Conservation (phyloP, 176 grass and related monocot genomes). For the Otatea glauca region DNA sequence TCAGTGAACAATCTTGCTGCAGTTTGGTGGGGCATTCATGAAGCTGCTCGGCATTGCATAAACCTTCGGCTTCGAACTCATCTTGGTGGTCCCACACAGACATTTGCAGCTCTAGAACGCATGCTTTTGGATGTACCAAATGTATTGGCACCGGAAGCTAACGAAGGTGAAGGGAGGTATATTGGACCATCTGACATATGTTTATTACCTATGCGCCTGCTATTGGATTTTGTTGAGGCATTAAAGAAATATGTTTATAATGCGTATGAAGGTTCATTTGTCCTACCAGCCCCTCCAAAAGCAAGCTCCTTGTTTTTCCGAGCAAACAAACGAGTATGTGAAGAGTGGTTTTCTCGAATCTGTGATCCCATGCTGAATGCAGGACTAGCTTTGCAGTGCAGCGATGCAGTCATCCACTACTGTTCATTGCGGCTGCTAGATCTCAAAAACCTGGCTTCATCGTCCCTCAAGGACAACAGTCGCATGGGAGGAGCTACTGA, state of each 20-base stretch:
- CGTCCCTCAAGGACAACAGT: slow-evolving; percentile 71
- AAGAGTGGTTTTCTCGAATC: slow-evolving; percentile 99
- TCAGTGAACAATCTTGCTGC: slow-evolving; percentile 94
- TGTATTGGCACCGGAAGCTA: slow-evolving; percentile 69
- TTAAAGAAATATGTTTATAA: slow-evolving; percentile 98
- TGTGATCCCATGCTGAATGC: slow-evolving; percentile 98
- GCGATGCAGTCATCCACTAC: slow-evolving; percentile 79
- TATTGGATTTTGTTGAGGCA: slow-evolving; percentile 93
- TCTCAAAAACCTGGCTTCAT: slow-evolving; percentile 65
- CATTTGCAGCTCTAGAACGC: slow-evolving; percentile 96
- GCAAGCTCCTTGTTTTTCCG: slow-evolving; percentile 87
- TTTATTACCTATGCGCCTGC: slow-evolving; percentile 84
- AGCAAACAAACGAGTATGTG: slow-evolving; percentile 95
- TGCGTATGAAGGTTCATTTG: slow-evolving; percentile 96
- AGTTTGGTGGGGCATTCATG: slow-evolving; percentile 96
- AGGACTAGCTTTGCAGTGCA: slow-evolving; percentile 81
- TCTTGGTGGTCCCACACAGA: slow-evolving; percentile 91
- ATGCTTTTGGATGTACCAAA: slow-evolving; percentile 91
- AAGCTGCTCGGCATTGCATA: slow-evolving; percentile 89
- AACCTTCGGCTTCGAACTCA: slow-evolving; percentile 94
- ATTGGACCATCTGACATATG: slow-evolving; percentile 64
- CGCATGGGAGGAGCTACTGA: slow-evolving; percentile 55
- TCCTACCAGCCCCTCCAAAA: slow-evolving; percentile 69
- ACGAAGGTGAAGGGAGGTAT: slow-evolving; percentile 74
- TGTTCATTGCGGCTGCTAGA: slow-evolving; percentile 70